phyloP scores from a whole-genome alignment of 257 asterid species.

The Ajuga chamaepitys region DNA sequence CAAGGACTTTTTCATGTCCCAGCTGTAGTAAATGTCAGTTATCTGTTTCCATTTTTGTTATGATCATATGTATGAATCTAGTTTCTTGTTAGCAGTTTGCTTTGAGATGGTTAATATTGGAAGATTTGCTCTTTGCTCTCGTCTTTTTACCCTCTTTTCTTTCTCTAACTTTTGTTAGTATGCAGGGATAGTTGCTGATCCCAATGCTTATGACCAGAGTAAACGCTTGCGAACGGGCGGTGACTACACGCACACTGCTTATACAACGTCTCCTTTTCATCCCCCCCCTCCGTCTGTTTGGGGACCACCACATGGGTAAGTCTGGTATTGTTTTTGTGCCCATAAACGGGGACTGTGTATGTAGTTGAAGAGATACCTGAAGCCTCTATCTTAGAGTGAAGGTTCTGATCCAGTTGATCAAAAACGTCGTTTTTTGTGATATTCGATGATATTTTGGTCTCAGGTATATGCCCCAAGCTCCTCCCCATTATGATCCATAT shows the following conservation, averaged over 20 bases:
- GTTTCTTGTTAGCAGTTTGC: too few species aligned
- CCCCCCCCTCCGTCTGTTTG: constrained; percentile 92
- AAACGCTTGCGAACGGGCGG: constrained; percentile 95
- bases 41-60: too few species aligned
- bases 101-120: too few species aligned
- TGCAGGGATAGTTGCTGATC: constrained; percentile 72
- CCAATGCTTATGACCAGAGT: constrained; percentile 88
- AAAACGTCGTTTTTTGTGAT: constrained; percentile 1
- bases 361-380: not conserved
- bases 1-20: too few species aligned
- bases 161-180: not conserved
- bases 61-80: too few species aligned
- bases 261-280: constrained; percentile 91
- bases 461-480: constrained; percentile 93
- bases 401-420: not conserved
- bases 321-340: not conserved
- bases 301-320: constrained; percentile 94
- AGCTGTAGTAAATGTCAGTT: too few species aligned
- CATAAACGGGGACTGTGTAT: not conserved
- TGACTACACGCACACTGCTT: constrained; percentile 79
- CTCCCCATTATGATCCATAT: constrained; percentile 91
- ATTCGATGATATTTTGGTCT: constrained; percentile 5
- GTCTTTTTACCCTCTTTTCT: not conserved
- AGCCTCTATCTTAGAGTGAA: not conserved
- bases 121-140: too few species aligned